Base-by-base conservation (phyloP, 2,329 filamentous ascomycete genomes). In the Ophiostoma pallidulum region DNA sequence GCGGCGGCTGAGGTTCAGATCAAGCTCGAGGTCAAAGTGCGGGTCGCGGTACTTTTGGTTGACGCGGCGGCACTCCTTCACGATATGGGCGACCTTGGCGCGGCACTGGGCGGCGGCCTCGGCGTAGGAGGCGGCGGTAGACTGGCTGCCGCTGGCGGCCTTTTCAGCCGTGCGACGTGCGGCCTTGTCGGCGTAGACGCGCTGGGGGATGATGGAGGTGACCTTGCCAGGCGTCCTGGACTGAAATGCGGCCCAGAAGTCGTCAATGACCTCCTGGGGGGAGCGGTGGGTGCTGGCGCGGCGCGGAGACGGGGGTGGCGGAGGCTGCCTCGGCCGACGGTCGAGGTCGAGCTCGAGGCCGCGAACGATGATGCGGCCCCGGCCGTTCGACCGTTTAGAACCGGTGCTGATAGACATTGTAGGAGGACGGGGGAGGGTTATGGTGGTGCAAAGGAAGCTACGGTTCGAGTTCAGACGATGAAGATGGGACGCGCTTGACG, bases 31-130 rank as follows among this genome's bases (percentile, higher is more conserved):
- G 60, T 94, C 84, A 60, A 94, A 94, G 62, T 92, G 80, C n/a
- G 82, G 78, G 59, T 94, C 87, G 14, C 83, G 77, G 60, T 94
- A 95, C 63, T 88, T 91, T 58, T 88, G 83, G 63, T 94, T 94
- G 49, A 88, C 71, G 8, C 85, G 75, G 19, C 79, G 73, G 61
- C 87, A 94, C 59, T 81, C 77, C 49, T 70, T 69, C 41, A 78
- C 71, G 50, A 82, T 81, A 60, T 78, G 75, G 22, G 69, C 71
- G 4, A 74, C 84, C 66, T 74, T 85, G 48, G 74, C 75, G 46
- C 70, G 72, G 64, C 87, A 94, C 49, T 82, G 75, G 19, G 74
- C 74, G 3, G 73, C 78, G 0, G 86, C 86, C 56, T 86, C 78
- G 46, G 87, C 78, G 59, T 87, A 92, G 0, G 83, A 86, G 18